Conservation (phyloP, 179 eudicot species). For the Carnegiea gigantea region DNA sequence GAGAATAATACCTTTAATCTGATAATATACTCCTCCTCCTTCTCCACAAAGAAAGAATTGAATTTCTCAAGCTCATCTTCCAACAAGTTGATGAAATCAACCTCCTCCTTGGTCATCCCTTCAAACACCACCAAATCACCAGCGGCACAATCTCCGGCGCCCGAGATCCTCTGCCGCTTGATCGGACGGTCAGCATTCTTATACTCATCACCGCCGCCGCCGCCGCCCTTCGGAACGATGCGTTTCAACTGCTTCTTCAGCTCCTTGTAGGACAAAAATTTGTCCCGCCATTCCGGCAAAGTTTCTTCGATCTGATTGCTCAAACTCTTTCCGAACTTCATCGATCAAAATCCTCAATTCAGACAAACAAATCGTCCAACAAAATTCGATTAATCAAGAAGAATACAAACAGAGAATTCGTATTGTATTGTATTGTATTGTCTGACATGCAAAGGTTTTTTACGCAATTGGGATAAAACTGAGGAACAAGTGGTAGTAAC, state of each 20-base stretch:
- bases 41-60: slow-evolving; percentile 76
- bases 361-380: too few species aligned
- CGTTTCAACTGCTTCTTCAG: slow-evolving; percentile 6
- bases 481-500: not conserved
- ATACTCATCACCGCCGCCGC: not conserved
- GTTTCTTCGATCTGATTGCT: slow-evolving; percentile 10
- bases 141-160: slow-evolving; percentile 16
- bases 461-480: not conserved
- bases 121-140: slow-evolving; percentile 23
- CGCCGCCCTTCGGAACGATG: not conserved
- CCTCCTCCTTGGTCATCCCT: slow-evolving; percentile 62
- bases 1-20: slow-evolving; percentile 60
- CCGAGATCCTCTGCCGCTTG: slow-evolving; percentile 40
- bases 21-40: slow-evolving; percentile 93
- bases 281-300: slow-evolving; percentile 10
- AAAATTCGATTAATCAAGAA: too few species aligned
- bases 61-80: slow-evolving; percentile 93
- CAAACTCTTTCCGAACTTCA: slow-evolving; percentile 45
- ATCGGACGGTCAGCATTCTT: slow-evolving; percentile 14
- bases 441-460: not conserved
- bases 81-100: slow-evolving; percentile 60
- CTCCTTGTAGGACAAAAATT: slow-evolving; percentile 7
- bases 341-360: not conserved
- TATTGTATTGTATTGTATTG: not conserved
- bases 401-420: too few species aligned